Evolutionary conservation across 345 rosid species (phyloP).

Genomic region (Punica granatum): DNA sequence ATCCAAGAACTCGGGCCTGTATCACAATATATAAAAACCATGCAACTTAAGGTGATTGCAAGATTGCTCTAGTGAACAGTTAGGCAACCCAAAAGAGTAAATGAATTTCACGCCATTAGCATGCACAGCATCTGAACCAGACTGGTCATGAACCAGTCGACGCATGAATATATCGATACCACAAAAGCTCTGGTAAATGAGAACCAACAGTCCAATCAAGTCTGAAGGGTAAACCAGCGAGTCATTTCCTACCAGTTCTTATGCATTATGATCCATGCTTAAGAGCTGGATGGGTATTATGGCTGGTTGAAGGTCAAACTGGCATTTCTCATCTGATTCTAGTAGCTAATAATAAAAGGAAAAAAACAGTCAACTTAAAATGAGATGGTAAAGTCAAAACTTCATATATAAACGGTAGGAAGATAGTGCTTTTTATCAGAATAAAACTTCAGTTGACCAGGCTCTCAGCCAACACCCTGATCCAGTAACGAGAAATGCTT

Average conservation of each 20-base stretch:
- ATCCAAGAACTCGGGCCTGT: slow-evolving; percentile 88
- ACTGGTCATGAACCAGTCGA: not conserved
- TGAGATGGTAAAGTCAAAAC: too few relatives aligned
- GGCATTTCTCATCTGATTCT: not conserved
- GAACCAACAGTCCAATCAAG: not conserved
- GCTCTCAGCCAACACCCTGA: not conserved
- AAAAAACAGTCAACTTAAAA: too few relatives aligned
- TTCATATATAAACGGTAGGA: too few relatives aligned
- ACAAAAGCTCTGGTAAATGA: not conserved
- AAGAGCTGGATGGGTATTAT: not conserved
- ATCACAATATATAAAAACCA: slow-evolving; percentile 8
- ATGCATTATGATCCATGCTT: not conserved
- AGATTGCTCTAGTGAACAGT: not conserved
- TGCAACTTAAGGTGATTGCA: not conserved
- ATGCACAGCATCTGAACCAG: not conserved
- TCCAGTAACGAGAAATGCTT: not conserved
- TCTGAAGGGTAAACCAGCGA: not conserved
- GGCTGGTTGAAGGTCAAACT: too few relatives aligned
- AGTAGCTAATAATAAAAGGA: not conserved
- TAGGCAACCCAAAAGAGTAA: not conserved
- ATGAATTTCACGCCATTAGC: too few relatives aligned
- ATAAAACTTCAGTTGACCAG: too few relatives aligned
- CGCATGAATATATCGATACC: too few relatives aligned
- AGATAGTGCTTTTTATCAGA: too few relatives aligned
- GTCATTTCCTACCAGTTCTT: not conserved